Base-by-base conservation (phyloP, 106 monocot species). In the Triglochin maritima region DNA sequence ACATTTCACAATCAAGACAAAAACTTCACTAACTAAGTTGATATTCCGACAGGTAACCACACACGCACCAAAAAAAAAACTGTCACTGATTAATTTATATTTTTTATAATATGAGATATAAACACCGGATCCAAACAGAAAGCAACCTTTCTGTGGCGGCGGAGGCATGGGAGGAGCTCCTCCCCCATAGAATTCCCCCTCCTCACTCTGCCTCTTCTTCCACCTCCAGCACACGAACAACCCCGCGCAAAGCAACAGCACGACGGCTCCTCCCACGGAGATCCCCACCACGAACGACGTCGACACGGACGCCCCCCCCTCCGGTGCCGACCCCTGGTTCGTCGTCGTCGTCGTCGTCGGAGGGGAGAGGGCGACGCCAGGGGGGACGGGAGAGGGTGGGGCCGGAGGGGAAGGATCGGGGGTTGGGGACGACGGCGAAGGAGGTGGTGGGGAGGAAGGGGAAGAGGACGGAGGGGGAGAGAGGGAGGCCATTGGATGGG, bases 201-300 rank as follows among this genome's bases (percentile, higher is more conserved):
- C 41, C 7, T 9, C 15, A 12, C 41, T 50, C 51, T 52, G 48
- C 49, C 17, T 44, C 66, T 66, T 66, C 29, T 66, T 50, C 66
- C 66, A 66, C 50, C 42, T 66, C 66, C 66, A 66, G 66, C 66
- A 66, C 14, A 46, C 46, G 17, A 66, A 17, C 66, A 66, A 41
- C 14, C 50, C 51, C 8, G 46, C 50, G 29, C 44, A 17, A 8
- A 66, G 50, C 41, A 66, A 8, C 50, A 66, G 49, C n/a, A 66
- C 66, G 10, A 52, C 52, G 2, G 52, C 46, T 17, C 66, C 66
- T 9, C 66, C 66, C 51, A 66, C 66, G 5, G 66, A 66, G 16
- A 66, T 52, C 66, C 66, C 66, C 29, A 50, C 51, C 7, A 66
- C 51, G 16, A 66, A 66, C 50, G 51, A n/a, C 29, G 17, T 51